phyloP scores from a whole-genome alignment of 2,329 filamentous ascomycete species.

The Nemania sp. region DNA sequence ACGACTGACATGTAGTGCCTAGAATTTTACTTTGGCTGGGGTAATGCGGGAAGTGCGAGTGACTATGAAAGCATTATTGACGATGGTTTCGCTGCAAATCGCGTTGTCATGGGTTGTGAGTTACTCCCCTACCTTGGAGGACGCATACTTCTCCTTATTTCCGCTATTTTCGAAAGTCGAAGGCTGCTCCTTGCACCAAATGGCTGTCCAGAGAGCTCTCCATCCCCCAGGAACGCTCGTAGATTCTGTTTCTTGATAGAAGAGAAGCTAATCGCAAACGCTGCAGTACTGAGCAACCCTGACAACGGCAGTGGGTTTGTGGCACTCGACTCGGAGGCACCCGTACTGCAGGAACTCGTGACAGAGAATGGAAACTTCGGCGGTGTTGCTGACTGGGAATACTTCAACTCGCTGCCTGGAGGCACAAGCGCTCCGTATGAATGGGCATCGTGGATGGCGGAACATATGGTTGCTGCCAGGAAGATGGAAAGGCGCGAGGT shows the following conservation, averaged over 20 bases:
- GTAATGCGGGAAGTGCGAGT: slow-evolving; percentile 52
- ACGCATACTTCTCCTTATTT: not conserved
- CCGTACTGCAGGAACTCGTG: slow-evolving; percentile 48
- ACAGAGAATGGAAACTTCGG: slow-evolving; percentile 69
- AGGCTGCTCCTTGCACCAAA: not conserved
- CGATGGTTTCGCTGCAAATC: slow-evolving; percentile 71
- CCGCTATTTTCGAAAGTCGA: not conserved
- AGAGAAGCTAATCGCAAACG: slow-evolving; percentile 7
- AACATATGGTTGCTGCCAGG: slow-evolving; percentile 30
- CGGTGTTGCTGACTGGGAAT: slow-evolving; percentile 94
- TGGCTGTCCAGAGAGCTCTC: not conserved
- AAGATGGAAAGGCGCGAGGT: slow-evolving; percentile 30
- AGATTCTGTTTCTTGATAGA: not conserved
- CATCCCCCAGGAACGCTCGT: not conserved
- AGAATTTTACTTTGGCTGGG: slow-evolving; percentile 91
- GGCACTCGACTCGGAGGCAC: slow-evolving; percentile 50
- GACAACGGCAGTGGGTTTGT: slow-evolving; percentile 67
- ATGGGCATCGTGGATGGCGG: slow-evolving; percentile 61
- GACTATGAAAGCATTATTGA: slow-evolving; percentile 57
- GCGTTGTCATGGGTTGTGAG: slow-evolving; percentile 70
- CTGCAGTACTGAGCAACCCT: slow-evolving; percentile 70
- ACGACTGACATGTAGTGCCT: not conserved
- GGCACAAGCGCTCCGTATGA: slow-evolving; percentile 68
- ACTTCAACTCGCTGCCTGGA: slow-evolving; percentile 79
- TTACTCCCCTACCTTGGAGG: not conserved